Conservation (phyloP, 169 alveolate species). For the Plasmodium cynomolgi region DNA sequence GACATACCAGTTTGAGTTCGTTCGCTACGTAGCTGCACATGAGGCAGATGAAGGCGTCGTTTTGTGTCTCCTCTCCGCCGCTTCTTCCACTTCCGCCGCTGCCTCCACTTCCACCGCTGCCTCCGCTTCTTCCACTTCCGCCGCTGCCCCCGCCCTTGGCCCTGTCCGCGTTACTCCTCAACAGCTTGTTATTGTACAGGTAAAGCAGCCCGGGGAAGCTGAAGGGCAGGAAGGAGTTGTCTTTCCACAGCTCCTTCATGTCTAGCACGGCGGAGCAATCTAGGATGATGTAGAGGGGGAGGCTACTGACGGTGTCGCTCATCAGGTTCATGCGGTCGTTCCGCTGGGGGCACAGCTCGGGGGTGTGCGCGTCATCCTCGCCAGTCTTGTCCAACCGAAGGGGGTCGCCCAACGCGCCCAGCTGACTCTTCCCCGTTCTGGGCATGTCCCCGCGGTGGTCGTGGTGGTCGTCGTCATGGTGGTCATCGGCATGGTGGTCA, state of each 20-base stretch:
- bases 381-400: not conserved
- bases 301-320: not conserved
- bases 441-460: not conserved
- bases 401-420: not conserved
- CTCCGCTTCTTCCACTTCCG: not conserved
- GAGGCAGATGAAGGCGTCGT: slow-evolving; percentile 43
- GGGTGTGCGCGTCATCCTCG: not conserved
- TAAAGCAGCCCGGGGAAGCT: slow-evolving; percentile 71
- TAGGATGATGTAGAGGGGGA: slow-evolving; percentile 52
- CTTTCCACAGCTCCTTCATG: slow-evolving; percentile 76
- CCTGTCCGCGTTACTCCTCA: not conserved
- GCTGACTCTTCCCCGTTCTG: not conserved
- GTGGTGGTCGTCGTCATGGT: too few species aligned
- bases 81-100: not conserved
- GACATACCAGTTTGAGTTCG: slow-evolving; percentile 43
- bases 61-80: not conserved
- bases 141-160: not conserved
- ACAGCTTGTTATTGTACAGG: slow-evolving; percentile 43
- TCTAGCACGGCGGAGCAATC: slow-evolving; percentile 70
- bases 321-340: not conserved
- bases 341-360: not conserved
- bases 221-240: slow-evolving; percentile 37
- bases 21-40: slow-evolving; percentile 74
- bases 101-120: not conserved
- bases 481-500: too few species aligned